Evolutionary conservation across 352 stramenopile species (phyloP).

Genomic region (Pythium oligandrum): DNA sequence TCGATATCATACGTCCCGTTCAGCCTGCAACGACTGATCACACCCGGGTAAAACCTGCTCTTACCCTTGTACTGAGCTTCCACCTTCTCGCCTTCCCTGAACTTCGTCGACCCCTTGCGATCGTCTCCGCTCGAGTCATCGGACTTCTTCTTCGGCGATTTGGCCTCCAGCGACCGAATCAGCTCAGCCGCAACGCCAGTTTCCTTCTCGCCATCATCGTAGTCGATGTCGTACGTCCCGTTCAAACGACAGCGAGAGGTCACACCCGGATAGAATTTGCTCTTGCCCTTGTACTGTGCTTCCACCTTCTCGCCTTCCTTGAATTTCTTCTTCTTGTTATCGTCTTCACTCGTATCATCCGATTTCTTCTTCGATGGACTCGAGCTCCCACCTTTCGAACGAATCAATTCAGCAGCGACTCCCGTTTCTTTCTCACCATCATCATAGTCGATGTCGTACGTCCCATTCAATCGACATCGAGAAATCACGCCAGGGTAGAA

Average conservation of each 20-base stretch:
- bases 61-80: slow-evolving; percentile 64
- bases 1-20: slow-evolving; percentile 68
- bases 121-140: background rate
- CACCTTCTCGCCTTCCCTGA: slow-evolving; percentile 14
- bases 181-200: slow-evolving; percentile 7
- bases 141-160: background rate
- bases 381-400: slow-evolving; percentile 1
- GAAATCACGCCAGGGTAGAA: slow-evolving; percentile 48
- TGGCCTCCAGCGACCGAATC: background rate
- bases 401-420: slow-evolving; percentile 20
- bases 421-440: slow-evolving; percentile 64
- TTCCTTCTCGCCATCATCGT: slow-evolving; percentile 52
- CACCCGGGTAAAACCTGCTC: slow-evolving; percentile 54
- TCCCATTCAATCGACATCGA: slow-evolving; percentile 34
- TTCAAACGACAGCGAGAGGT: slow-evolving; percentile 37
- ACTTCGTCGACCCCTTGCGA: background rate
- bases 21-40: slow-evolving; percentile 32
- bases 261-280: slow-evolving; percentile 28
- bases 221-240: slow-evolving; percentile 52
- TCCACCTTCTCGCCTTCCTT: slow-evolving; percentile 35
- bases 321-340: slow-evolving; percentile 22
- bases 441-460: slow-evolving; percentile 70
- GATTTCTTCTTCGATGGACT: slow-evolving; percentile 12
- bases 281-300: slow-evolving; percentile 38
- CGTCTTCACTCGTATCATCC: slow-evolving; percentile 9